phyloP scores from a whole-genome alignment of 1,284 basidiomycete species.

The Tilletia horrida region DNA sequence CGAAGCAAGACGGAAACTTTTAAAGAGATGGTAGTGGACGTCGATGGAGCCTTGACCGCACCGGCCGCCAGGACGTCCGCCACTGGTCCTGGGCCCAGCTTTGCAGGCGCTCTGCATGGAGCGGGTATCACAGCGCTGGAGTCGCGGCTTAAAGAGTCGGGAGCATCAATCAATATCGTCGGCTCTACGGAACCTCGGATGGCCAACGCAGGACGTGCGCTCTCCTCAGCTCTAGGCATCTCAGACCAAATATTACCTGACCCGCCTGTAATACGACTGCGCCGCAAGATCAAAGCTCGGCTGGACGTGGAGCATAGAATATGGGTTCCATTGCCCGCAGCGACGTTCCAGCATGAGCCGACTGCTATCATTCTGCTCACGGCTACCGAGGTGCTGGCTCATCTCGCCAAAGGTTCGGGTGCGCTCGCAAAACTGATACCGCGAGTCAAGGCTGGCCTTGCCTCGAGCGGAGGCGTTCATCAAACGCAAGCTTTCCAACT shows the following conservation, averaged over 20 bases:
- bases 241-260: not conserved
- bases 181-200: not conserved
- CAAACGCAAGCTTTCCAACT: conserved; percentile 9
- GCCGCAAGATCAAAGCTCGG: conserved; percentile 13
- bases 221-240: conserved; percentile 8
- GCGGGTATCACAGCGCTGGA: not conserved
- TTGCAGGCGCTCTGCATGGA: not conserved
- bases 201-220: not conserved
- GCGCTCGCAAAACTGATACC: not conserved
- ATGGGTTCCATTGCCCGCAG: not conserved
- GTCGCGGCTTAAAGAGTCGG: not conserved
- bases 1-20: conserved; percentile 34
- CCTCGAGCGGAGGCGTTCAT: conserved; percentile 9
- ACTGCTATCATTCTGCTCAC: conserved; percentile 14
- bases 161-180: not conserved
- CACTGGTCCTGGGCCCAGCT: not conserved
- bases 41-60: conserved; percentile 28
- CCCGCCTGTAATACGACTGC: conserved; percentile 5
- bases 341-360: conserved; percentile 12
- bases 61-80: conserved; percentile 9
- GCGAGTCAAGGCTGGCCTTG: not conserved
- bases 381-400: conserved; percentile 1
- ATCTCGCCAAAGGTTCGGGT: not conserved
- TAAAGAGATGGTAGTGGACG: conserved; percentile 32
- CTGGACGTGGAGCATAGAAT: conserved; percentile 11